Base-by-base conservation (phyloP, 2,329 filamentous ascomycete genomes). In the Thermothelomyces thermophilus region DNA sequence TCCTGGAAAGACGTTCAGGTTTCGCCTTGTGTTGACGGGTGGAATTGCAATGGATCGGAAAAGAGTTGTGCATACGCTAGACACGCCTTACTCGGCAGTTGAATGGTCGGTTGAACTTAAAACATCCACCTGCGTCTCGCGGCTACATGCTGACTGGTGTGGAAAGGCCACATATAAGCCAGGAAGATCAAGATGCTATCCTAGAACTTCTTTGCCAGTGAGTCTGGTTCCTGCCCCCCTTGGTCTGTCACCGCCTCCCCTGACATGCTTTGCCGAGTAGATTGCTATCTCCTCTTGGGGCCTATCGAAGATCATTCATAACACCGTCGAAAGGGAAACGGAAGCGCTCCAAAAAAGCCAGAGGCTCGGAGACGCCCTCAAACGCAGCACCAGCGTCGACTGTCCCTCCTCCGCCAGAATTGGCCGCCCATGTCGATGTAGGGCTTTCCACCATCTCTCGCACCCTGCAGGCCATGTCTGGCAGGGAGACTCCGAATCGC, bases 141-240 rank as follows among this genome's bases (percentile, higher is more conserved):
- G 14, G 6, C 13, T 11, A n/a, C 11, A 2, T 41, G 26, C 41
- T 45, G 17, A 48, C 31, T 14, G 14, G 10, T 13, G 35, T n/a
- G 6, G 2, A 5, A 42, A 88, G 84, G 83, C 84, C 84, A 7
- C 65, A 73, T 36, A 73, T 86, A 37, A 70, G 72, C 2, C 62
- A 68, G 16, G 69, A 79, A 42, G 73, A 86, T 46, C 82, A 86
- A 64, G 75, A 83, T 45, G 72, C 74, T 3, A 83, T 87, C 33
- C 62, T 87, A 9, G 82, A 86, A 55, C 70, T 88, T 42, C 70
- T 87, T 5, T 85, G 79, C 76, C 76, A 72, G 84, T 86, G 73
- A 59, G 70, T 58, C 14, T 31, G 14, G 13, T 24, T 14, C 20
- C 11, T 19, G 13, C 34, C 22, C 7, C 20, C 24, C 19, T 6